Percentiles rank a stretch among this genome's conserved stretches.
Evolutionary conservation across 768 basidiomycete genomes (phyloP).

Genomic region (Trichaptum fuscoviolaceum): DNA sequence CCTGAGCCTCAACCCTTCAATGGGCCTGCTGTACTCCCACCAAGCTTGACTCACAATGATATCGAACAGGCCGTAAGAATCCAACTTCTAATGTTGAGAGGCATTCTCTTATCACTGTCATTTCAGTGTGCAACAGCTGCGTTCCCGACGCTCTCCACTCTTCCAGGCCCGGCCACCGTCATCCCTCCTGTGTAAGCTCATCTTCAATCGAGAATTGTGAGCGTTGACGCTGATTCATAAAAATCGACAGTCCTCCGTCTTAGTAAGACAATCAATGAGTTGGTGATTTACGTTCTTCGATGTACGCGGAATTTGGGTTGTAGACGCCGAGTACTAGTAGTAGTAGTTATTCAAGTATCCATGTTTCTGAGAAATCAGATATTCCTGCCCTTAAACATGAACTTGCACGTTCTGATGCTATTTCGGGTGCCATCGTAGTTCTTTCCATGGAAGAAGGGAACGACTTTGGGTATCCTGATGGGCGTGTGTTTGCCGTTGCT

Average conservation of each 20-base stretch:
- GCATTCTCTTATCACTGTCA: background rate
- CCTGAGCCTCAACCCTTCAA: background rate
- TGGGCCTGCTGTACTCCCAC: background rate
- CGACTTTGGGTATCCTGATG: too few species aligned
- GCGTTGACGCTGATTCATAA: background rate
- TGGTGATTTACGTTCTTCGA: too few species aligned
- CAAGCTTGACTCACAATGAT: background rate
- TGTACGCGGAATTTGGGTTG: background rate
- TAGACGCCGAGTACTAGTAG: background rate
- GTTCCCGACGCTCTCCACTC: constrained; percentile 4
- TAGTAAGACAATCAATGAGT: background rate
- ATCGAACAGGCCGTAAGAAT: background rate
- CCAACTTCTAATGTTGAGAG: background rate
- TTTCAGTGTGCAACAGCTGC: constrained; percentile 4
- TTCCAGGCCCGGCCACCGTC: background rate
- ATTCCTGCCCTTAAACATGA: too few species aligned
- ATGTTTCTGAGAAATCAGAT: too few species aligned
- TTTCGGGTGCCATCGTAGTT: too few species aligned
- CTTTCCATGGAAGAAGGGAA: too few species aligned
- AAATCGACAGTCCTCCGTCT: background rate
- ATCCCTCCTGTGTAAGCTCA: constrained; percentile 1
- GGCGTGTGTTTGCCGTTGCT: too few species aligned
- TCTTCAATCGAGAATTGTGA: background rate
- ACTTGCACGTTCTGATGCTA: too few species aligned
- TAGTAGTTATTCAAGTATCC: too few species aligned